phyloP scores from a whole-genome alignment of 176 grass and related monocot genomes.

The Phyllostachys edulis region DNA sequence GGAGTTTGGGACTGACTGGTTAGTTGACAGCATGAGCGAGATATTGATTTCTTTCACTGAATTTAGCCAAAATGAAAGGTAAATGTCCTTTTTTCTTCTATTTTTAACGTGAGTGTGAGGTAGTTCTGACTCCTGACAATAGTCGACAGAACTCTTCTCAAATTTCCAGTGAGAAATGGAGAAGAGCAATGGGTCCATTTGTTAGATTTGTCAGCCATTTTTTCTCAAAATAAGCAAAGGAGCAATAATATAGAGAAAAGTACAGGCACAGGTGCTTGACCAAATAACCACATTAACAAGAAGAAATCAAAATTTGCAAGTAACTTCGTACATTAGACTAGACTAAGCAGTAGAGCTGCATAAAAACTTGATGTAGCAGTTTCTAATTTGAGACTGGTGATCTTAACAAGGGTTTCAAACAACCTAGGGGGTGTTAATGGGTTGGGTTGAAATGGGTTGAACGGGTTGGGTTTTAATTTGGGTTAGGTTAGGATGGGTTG shows the following conservation, averaged over 20 bases:
- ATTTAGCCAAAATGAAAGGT: background rate
- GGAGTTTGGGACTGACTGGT: background rate
- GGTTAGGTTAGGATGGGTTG: too few relatives aligned
- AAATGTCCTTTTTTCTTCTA: background rate
- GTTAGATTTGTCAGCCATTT: background rate
- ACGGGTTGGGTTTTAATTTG: too few relatives aligned
- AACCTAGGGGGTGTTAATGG: too few relatives aligned
- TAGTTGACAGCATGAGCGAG: background rate
- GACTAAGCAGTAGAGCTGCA: background rate
- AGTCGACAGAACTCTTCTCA: background rate
- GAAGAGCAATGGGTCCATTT: background rate
- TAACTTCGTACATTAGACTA: background rate
- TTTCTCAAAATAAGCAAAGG: background rate
- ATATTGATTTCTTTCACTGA: background rate
- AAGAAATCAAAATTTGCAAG: background rate
- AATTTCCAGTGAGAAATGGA: background rate
- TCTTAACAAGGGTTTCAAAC: conserved; percentile 6
- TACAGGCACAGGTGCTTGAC: background rate
- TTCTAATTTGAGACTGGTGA: conserved; percentile 10
- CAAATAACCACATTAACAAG: background rate
- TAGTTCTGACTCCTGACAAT: background rate
- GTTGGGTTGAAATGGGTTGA: too few relatives aligned
- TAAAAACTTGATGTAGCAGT: background rate
- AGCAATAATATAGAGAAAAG: background rate
- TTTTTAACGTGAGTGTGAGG: background rate